These are phyloP conservation scores for Penicillium fuscoglaucum DNA, from an alignment of 2,329 filamentous ascomycete species.

Conservation along the genomic window DNA sequence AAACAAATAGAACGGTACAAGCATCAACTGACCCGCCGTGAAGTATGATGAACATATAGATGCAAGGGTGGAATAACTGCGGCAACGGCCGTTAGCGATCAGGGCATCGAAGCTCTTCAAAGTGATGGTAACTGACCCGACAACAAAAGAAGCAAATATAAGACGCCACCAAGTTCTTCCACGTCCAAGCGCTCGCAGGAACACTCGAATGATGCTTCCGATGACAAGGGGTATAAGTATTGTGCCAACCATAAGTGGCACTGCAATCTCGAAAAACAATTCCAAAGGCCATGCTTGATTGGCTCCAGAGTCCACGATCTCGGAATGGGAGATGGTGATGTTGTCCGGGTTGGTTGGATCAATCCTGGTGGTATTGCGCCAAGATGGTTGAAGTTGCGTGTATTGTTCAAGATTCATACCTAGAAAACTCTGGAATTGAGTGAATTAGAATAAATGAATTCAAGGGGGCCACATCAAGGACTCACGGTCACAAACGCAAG, in stretches of 20 bases:
- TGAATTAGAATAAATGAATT: not conserved
- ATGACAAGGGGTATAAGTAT: not conserved
- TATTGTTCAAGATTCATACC: not conserved
- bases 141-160: not conserved
- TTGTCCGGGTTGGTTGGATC: not conserved
- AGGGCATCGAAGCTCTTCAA: not conserved
- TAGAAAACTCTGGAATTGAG: not conserved
- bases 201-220: not conserved
- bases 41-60: no score
- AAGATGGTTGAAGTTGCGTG: not conserved
- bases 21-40: no score
- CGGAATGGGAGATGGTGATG: not conserved
- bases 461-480: not conserved
- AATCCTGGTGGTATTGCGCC: not conserved
- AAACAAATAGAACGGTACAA: no score
- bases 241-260: not conserved
- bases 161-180: not conserved
- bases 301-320: not conserved
- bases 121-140: not conserved
- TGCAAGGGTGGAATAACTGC: not conserved
- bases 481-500: not conserved
- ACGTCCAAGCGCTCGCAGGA: not conserved
- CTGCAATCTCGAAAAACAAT: not conserved
- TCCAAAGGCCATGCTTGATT: not conserved
- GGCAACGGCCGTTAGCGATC: not conserved